phyloP scores from a whole-genome alignment of 2,329 filamentous ascomycete species.

The Cytospora schulzeri region DNA sequence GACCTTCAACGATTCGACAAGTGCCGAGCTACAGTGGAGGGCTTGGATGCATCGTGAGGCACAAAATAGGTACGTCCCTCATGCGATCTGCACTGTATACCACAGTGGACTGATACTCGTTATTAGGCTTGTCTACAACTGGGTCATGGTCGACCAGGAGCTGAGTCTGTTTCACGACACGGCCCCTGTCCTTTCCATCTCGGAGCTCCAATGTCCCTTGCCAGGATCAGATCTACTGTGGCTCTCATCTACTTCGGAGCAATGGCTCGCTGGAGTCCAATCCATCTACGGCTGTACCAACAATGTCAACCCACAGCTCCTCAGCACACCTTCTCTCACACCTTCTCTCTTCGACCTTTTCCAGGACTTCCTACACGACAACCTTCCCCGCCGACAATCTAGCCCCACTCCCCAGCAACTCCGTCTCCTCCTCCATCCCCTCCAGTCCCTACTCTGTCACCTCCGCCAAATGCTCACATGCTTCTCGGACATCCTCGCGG shows the following conservation, averaged over 20 bases:
- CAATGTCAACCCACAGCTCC: constrained; percentile 53
- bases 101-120: background rate
- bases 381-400: constrained; percentile 52
- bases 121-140: constrained; percentile 69
- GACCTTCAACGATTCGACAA: constrained; percentile 45
- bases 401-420: constrained; percentile 57
- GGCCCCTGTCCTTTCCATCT: constrained; percentile 63
- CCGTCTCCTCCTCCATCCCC: constrained; percentile 67
- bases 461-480: constrained; percentile 66
- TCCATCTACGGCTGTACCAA: constrained; percentile 56
- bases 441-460: constrained; percentile 67
- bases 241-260: constrained; percentile 58
- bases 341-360: constrained; percentile 67
- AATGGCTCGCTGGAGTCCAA: constrained; percentile 63
- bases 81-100: too few species aligned
- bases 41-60: constrained; percentile 68
- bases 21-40: constrained; percentile 58
- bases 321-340: constrained; percentile 54
- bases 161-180: constrained; percentile 67
- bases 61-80: constrained; percentile 56
- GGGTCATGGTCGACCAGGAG: constrained; percentile 75
- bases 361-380: constrained; percentile 67
- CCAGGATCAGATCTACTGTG: constrained; percentile 64
- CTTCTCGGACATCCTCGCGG: constrained; percentile 58
- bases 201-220: constrained; percentile 65